phyloP scores from a whole-genome alignment of 2,329 filamentous ascomycete genomes.

The Pseudogymnoascus pannorum region DNA sequence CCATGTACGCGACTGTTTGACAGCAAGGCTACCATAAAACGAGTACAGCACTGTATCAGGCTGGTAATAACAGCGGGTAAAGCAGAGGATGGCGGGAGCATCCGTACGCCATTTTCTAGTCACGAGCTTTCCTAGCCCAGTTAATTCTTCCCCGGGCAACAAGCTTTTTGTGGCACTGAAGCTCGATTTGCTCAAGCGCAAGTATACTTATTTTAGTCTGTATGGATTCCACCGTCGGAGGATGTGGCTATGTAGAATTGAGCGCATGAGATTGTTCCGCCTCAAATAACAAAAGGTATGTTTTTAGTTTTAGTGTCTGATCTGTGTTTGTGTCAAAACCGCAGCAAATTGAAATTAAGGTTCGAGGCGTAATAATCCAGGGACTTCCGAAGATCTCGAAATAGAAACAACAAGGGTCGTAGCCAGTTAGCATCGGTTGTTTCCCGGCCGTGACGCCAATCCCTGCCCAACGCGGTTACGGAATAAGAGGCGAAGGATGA shows the following conservation, averaged over 20 bases:
- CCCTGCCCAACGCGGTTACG: background rate
- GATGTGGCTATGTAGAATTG: background rate
- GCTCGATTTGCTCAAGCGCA: background rate
- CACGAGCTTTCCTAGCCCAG: background rate
- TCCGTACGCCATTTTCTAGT: background rate
- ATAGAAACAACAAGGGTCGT: background rate
- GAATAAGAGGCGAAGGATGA: background rate
- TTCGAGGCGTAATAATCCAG: slow-evolving; percentile 1
- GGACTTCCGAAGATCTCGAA: background rate
- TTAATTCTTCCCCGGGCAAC: background rate
- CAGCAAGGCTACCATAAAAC: background rate
- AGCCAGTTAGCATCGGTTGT: background rate
- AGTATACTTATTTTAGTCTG: background rate
- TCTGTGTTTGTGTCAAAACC: background rate
- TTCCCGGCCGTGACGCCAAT: background rate
- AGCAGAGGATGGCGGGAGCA: background rate
- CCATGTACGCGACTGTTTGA: background rate
- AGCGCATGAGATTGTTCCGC: background rate
- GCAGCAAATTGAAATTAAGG: slow-evolving; percentile 1
- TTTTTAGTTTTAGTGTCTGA: background rate
- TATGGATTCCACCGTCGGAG: background rate
- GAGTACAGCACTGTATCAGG: background rate
- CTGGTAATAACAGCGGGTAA: background rate
- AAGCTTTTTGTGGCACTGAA: background rate
- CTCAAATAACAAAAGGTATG: background rate